A percentile compares a stretch with the other conserved stretches of the same genome.
phyloP scores from a whole-genome alignment of 1,139 yeast species.

The Nematodospora anomalae region DNA sequence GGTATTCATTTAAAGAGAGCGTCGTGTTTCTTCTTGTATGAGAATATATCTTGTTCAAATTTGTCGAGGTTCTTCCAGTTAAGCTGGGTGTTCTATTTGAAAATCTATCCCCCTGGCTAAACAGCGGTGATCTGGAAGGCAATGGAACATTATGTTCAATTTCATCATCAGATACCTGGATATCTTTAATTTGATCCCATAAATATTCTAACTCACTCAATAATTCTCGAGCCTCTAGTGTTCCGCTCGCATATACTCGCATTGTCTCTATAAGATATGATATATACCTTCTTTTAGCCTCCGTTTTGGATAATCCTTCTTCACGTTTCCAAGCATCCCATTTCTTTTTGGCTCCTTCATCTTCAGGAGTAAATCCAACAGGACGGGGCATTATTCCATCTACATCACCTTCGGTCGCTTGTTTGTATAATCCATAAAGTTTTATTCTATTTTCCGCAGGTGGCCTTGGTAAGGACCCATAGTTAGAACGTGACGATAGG shows the following conservation, averaged over 20 bases:
- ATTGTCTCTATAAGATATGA: conserved; percentile 70
- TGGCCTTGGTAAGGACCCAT: conserved; percentile 76
- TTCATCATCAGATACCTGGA: conserved; percentile 33
- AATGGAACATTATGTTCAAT: conserved; percentile 25
- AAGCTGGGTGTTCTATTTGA: conserved; percentile 35
- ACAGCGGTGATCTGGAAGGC: conserved; percentile 41
- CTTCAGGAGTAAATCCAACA: conserved; percentile 57
- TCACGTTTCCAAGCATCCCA: conserved; percentile 88
- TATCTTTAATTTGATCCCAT: conserved; percentile 74
- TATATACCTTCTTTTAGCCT: conserved; percentile 73
- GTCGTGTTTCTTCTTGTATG: conserved; percentile 45
- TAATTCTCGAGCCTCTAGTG: conserved; percentile 66
- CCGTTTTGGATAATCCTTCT: conserved; percentile 67
- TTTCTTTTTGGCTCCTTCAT: conserved; percentile 67
- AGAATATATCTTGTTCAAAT: conserved; percentile 45
- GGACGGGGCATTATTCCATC: conserved; percentile 69
- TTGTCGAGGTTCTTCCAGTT: conserved; percentile 30
- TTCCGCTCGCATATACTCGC: conserved; percentile 67
- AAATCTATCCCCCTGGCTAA: conserved; percentile 40
- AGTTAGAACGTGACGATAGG: conserved; percentile 64
- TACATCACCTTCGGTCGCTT: conserved; percentile 85
- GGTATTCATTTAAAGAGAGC: conserved; percentile 40
- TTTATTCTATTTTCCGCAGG: conserved; percentile 71
- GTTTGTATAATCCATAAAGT: conserved; percentile 81
- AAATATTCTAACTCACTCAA: conserved; percentile 65